Evolutionary conservation across 2,329 filamentous ascomycete genomes (phyloP).

Genomic region (Davidsoniella neocaledoniae): DNA sequence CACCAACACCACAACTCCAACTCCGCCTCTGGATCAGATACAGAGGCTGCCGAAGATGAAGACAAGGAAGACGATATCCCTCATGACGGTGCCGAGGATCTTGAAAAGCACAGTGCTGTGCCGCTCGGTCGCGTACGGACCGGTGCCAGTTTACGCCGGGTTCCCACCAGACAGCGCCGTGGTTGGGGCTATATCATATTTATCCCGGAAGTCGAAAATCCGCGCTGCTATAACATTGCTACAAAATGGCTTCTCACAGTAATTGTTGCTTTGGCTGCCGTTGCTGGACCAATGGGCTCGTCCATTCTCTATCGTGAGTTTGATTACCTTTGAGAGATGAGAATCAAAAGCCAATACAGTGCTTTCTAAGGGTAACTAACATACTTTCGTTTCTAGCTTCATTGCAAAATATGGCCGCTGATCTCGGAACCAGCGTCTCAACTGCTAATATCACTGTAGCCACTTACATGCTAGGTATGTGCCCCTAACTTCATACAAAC

Average conservation of each 20-base stretch:
- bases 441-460: constrained; percentile 61
- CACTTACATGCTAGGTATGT: constrained; percentile 50
- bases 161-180: constrained; percentile 4
- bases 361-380: not conserved
- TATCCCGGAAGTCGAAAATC: constrained; percentile 62
- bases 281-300: constrained; percentile 67
- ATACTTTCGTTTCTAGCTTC: constrained; percentile 34
- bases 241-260: constrained; percentile 78
- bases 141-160: constrained; percentile 3
- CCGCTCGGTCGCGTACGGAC: not conserved
- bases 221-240: constrained; percentile 52
- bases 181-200: constrained; percentile 6
- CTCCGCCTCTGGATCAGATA: not conserved
- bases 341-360: no score
- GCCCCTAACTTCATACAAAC: no score
- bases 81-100: not conserved
- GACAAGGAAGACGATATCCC: not conserved
- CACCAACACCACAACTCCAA: not conserved
- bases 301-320: constrained; percentile 64
- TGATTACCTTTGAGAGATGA: no score
- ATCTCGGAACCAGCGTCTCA: constrained; percentile 45
- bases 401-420: constrained; percentile 43
- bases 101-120: not conserved
- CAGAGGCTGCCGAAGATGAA: not conserved
- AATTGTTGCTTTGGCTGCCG: constrained; percentile 59